phyloP scores from a whole-genome alignment of 148 eudicot genomes.

The Tetragonia tetragonoides region DNA sequence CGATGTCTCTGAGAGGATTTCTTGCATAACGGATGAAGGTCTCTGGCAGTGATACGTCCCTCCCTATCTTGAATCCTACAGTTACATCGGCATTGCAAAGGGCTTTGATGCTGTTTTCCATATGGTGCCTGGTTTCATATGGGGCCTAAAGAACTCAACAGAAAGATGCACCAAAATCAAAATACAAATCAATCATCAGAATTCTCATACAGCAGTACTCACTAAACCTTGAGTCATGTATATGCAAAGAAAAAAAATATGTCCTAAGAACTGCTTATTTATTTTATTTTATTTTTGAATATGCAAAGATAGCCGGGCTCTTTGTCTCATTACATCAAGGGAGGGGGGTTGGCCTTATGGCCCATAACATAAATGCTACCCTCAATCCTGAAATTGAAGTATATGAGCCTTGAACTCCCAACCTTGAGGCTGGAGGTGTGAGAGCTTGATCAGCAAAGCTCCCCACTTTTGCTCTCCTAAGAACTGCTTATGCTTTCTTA shows the following conservation, averaged over 20 bases:
- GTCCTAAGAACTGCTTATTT: not conserved
- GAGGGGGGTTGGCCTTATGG: no score
- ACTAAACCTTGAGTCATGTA: not conserved
- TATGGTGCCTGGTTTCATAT: constrained; percentile 73
- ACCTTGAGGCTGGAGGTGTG: no score
- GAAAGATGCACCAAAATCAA: not conserved
- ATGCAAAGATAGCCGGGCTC: no score
- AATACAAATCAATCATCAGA: not conserved
- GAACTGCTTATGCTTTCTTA: no score
- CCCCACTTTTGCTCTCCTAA: no score
- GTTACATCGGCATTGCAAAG: constrained; percentile 86
- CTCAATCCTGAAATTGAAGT: no score
- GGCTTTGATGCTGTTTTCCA: constrained; percentile 85
- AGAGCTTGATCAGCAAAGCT: no score
- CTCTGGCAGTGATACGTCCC: constrained; percentile 82
- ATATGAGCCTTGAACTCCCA: no score
- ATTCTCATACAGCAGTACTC: not conserved
- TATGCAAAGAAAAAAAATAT: not conserved
- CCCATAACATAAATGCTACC: no score
- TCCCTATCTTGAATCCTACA: constrained; percentile 72
- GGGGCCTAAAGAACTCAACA: constrained; percentile 52
- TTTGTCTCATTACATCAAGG: no score
- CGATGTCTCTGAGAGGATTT: constrained; percentile 68
- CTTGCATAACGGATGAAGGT: constrained; percentile 63
- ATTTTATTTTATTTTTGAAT: no score